A percentile compares a stretch with the other conserved stretches of the same genome.
phyloP scores from a whole-genome alignment of 305 asterid genomes.

The Fraxinus velutina region DNA sequence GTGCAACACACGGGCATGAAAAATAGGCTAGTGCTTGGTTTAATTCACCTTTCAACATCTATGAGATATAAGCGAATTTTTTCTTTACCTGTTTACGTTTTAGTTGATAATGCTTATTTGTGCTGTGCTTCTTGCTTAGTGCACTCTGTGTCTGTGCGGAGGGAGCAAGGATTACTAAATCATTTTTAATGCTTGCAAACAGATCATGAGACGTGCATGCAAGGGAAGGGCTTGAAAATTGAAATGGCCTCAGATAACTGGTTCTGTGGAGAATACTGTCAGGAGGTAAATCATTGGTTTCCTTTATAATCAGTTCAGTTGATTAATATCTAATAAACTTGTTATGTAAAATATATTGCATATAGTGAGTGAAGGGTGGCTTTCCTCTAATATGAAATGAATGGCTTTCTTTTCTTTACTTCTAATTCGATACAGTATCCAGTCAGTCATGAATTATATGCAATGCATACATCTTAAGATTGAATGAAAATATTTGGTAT shows the following conservation, averaged over 20 bases:
- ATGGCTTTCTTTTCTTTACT: neutral
- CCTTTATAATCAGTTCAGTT: constrained; percentile 26
- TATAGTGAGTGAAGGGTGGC: neutral
- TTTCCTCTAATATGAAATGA: neutral
- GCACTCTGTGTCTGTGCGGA: constrained; percentile 5
- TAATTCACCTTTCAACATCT: neutral
- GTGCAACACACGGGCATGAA: neutral
- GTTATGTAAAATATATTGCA: neutral
- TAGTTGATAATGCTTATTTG: constrained; percentile 12
- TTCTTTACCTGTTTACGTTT: constrained; percentile 8
- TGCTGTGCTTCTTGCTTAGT: constrained; percentile 1
- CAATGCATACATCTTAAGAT: neutral
- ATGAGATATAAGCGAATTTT: neutral
- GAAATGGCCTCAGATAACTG: constrained; percentile 54
- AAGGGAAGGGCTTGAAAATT: constrained; percentile 37
- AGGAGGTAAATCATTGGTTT: constrained; percentile 51
- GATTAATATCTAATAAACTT: neutral
- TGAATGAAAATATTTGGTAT: neutral
- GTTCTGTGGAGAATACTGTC: constrained; percentile 83
- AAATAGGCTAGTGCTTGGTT: neutral
- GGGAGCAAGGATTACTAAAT: neutral
- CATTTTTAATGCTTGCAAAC: constrained; percentile 35
- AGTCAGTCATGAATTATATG: neutral
- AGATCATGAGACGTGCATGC: constrained; percentile 81
- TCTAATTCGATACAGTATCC: neutral